These are phyloP conservation scores for Epichloe coenophiala DNA, from an alignment of 2,329 filamentous ascomycete species.

Conservation along the genomic window DNA sequence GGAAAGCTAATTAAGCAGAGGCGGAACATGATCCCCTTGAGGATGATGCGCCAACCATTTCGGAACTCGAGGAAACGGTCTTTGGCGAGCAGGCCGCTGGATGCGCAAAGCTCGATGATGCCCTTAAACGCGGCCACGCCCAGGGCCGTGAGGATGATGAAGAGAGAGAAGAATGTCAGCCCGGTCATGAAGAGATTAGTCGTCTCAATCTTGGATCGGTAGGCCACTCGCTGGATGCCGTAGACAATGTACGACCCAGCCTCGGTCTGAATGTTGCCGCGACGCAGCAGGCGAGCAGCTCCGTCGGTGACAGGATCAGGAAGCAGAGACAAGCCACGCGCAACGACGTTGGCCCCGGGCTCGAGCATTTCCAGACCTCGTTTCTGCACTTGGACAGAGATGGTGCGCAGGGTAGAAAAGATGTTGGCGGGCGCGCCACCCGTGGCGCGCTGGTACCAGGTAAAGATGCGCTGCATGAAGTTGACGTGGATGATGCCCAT, in stretches of 20 bases:
- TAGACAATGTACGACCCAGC: constrained; percentile 49
- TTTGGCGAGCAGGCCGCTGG: constrained; percentile 60
- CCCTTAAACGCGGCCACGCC: constrained; percentile 68
- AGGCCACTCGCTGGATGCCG: constrained; percentile 80
- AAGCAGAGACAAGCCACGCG: constrained; percentile 26
- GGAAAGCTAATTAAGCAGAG: constrained; percentile 82
- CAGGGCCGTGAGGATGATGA: constrained; percentile 61
- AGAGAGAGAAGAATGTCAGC: constrained; percentile 74
- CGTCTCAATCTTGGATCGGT: constrained; percentile 67
- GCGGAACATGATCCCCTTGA: constrained; percentile 88
- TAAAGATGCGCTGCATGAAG: constrained; percentile 76
- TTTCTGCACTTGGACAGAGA: constrained; percentile 73
- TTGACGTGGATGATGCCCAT: constrained; percentile 81
- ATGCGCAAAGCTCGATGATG: constrained; percentile 60
- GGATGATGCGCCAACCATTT: constrained; percentile 79
- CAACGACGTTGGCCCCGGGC: constrained; percentile 13
- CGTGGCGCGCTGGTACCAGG: constrained; percentile 89
- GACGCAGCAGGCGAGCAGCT: constrained; percentile 21
- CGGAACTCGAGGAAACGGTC: constrained; percentile 88
- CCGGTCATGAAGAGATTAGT: constrained; percentile 91
- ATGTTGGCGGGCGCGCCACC: constrained; percentile 73
- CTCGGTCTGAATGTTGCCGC: constrained; percentile 34
- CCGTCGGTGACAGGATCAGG: constrained; percentile 26
- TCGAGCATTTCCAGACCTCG: constrained; percentile 23
- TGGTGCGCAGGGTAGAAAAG: constrained; percentile 55